Evolutionary conservation across 1,284 basidiomycete species (phyloP).

Genomic region (Porogramme epimiltina): DNA sequence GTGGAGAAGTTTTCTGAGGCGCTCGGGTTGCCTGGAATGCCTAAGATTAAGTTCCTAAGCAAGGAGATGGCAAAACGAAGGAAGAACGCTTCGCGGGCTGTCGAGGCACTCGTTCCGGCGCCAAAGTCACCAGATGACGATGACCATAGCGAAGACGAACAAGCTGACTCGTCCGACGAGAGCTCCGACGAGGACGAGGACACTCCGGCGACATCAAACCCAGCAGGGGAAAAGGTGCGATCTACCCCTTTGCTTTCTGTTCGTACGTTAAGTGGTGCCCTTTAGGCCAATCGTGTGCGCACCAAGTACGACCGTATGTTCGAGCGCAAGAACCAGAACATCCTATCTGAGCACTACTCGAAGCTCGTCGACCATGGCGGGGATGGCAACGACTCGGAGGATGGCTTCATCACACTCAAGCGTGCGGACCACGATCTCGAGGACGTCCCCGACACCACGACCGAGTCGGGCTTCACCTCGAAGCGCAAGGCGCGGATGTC

Average conservation of each 20-base stretch:
- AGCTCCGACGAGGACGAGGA: slow-evolving; percentile 30
- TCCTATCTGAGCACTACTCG: slow-evolving; percentile 89
- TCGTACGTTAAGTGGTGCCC: background rate
- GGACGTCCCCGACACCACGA: slow-evolving; percentile 28
- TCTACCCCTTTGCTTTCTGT: background rate
- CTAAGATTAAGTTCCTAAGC: slow-evolving; percentile 91
- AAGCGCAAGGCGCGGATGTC: slow-evolving; percentile 73
- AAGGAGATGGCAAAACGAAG: slow-evolving; percentile 73
- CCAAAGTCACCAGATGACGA: slow-evolving; percentile 30
- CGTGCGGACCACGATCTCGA: slow-evolving; percentile 85
- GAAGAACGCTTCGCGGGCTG: slow-evolving; percentile 65
- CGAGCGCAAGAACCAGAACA: slow-evolving; percentile 92
- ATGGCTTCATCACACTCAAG: slow-evolving; percentile 93
- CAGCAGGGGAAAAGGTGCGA: slow-evolving; percentile 12
- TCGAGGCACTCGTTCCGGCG: slow-evolving; percentile 26
- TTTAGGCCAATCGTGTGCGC: slow-evolving; percentile 50
- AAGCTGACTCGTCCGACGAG: slow-evolving; percentile 19
- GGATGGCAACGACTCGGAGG: slow-evolving; percentile 56
- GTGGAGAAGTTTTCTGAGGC: slow-evolving; percentile 86
- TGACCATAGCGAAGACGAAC: slow-evolving; percentile 34
- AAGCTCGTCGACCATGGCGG: slow-evolving; percentile 77
- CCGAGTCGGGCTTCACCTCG: slow-evolving; percentile 47
- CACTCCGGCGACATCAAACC: background rate
- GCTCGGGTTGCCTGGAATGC: slow-evolving; percentile 91
- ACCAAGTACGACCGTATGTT: slow-evolving; percentile 99